These are phyloP conservation scores for Podospora pseudopauciseta DNA, from an alignment of 495 filamentous ascomycete genomes.

Conservation along the genomic window DNA sequence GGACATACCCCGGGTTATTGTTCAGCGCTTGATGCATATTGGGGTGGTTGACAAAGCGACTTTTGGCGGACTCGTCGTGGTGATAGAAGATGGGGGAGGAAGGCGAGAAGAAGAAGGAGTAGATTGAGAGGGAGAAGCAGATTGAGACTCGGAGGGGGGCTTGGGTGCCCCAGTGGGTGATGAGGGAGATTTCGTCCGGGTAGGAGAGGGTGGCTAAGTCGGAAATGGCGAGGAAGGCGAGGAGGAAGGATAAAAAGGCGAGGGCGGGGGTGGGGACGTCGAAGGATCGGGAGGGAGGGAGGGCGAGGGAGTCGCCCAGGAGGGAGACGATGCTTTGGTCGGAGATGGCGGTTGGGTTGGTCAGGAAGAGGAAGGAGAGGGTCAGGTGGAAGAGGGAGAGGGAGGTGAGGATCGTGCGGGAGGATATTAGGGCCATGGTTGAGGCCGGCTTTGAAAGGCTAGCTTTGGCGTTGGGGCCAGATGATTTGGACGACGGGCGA, in stretches of 20 bases:
- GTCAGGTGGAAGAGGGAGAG: slow-evolving; percentile 79
- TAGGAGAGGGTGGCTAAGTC: slow-evolving; percentile 72
- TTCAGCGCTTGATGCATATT: slow-evolving; percentile 17
- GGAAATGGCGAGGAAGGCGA: slow-evolving; percentile 62
- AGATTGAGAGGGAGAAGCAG: slow-evolving; percentile 63
- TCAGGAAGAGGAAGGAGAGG: slow-evolving; percentile 77
- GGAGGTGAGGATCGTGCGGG: slow-evolving; percentile 69
- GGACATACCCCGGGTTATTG: slow-evolving; percentile 25
- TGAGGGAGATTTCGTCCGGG: slow-evolving; percentile 60
- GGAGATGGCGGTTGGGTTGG: slow-evolving; percentile 61
- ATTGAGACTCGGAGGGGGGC: slow-evolving; percentile 63
- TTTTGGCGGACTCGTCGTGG: slow-evolving; percentile 12
- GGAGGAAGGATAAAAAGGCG: slow-evolving; percentile 66
- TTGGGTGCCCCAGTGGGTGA: slow-evolving; percentile 66
- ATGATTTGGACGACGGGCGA: not conserved
- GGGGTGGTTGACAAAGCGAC: slow-evolving; percentile 29
- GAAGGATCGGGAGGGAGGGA: slow-evolving; percentile 56
- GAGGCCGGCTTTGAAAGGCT: not conserved
- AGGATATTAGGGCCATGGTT: slow-evolving; percentile 76
- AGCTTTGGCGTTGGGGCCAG: not conserved
- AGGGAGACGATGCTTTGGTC: slow-evolving; percentile 81
- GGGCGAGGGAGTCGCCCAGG: slow-evolving; percentile 74
- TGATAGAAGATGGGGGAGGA: slow-evolving; percentile 38
- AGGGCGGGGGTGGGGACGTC: slow-evolving; percentile 60
- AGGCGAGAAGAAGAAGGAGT: slow-evolving; percentile 58